Evolutionary conservation across 768 basidiomycete species (phyloP).

Genomic region (Chalciporus chontae): DNA sequence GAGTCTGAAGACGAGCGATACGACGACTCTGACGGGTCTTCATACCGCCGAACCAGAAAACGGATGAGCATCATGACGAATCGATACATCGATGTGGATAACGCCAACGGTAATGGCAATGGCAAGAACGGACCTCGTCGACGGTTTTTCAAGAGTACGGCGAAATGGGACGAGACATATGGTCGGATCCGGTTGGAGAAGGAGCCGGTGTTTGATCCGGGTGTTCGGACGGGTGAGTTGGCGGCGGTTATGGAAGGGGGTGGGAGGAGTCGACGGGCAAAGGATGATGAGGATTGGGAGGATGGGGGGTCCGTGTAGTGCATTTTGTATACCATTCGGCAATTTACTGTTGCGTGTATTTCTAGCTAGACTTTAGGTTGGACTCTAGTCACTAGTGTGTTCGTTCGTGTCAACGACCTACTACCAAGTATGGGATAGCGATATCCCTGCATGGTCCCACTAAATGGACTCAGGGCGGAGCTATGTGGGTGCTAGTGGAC

Average conservation of each 20-base stretch:
- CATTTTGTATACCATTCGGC: neutral
- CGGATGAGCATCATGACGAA: conserved; percentile 71
- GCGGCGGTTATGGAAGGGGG: conserved; percentile 26
- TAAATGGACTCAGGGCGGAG: no score
- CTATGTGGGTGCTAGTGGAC: conserved; percentile 1
- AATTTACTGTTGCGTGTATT: neutral
- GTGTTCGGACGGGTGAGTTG: conserved; percentile 12
- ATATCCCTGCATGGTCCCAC: no score
- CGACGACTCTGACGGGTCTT: conserved; percentile 52
- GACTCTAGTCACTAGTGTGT: no score
- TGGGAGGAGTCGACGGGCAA: conserved; percentile 13
- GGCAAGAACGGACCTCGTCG: conserved; percentile 36
- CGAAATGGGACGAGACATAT: conserved; percentile 34
- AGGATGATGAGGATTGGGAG: conserved; percentile 31
- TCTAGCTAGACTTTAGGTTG: no score
- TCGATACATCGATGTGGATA: conserved; percentile 49
- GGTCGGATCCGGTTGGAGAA: conserved; percentile 22
- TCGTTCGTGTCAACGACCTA: no score
- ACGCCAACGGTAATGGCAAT: neutral
- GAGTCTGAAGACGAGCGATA: conserved; percentile 46
- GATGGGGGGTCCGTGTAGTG: conserved; percentile 26
- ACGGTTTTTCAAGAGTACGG: conserved; percentile 56
- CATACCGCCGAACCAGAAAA: conserved; percentile 39
- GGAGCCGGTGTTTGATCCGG: conserved; percentile 20
- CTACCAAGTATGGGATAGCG: no score